These are phyloP conservation scores for Tolypocladium paradoxum DNA, from an alignment of 2,329 filamentous ascomycete genomes.

Conservation along the genomic window DNA sequence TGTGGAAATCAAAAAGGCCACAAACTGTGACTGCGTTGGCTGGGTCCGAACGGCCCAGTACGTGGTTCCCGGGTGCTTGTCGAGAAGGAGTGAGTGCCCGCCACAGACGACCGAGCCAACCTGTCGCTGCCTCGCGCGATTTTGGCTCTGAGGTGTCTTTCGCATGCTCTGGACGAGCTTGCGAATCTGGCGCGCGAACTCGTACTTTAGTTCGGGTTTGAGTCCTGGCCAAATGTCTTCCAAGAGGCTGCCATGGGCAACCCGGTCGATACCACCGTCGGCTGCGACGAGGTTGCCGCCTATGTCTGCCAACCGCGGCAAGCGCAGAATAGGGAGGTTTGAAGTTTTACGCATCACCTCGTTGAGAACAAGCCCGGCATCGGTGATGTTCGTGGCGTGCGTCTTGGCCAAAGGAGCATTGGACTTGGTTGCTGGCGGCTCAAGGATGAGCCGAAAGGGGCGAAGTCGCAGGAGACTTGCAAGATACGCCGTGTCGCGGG, in stretches of 20 bases:
- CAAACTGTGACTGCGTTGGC: conserved; percentile 9
- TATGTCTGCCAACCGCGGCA: conserved; percentile 2
- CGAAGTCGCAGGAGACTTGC: conserved; percentile 6
- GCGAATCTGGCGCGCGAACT: conserved; percentile 15
- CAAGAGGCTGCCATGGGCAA: conserved; percentile 13
- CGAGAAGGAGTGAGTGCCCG: conserved; percentile 13
- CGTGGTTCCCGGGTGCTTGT: conserved; percentile 15
- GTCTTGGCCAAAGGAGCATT: neutral
- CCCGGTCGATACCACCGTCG: neutral
- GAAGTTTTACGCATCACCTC: conserved; percentile 2
- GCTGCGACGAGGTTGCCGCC: neutral
- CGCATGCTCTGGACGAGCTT: conserved; percentile 14
- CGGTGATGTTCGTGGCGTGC: conserved; percentile 1
- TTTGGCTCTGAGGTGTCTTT: neutral
- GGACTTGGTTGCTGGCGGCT: neutral
- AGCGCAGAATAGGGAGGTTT: conserved; percentile 7
- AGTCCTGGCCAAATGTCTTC: conserved; percentile 17
- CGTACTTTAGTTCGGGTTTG: conserved; percentile 10
- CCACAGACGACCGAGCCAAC: conserved; percentile 10
- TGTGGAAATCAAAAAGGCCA: conserved; percentile 15
- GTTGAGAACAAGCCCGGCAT: conserved; percentile 8
- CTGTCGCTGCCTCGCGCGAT: neutral
- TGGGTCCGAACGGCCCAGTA: conserved; percentile 16
- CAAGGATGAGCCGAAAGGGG: conserved; percentile 5
- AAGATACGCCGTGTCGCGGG: conserved; percentile 6